A percentile compares a stretch with the other conserved stretches of the same genome.
Conservation (phyloP, 2,329 filamentous ascomycete species). For the Talaromyces sp. region DNA sequence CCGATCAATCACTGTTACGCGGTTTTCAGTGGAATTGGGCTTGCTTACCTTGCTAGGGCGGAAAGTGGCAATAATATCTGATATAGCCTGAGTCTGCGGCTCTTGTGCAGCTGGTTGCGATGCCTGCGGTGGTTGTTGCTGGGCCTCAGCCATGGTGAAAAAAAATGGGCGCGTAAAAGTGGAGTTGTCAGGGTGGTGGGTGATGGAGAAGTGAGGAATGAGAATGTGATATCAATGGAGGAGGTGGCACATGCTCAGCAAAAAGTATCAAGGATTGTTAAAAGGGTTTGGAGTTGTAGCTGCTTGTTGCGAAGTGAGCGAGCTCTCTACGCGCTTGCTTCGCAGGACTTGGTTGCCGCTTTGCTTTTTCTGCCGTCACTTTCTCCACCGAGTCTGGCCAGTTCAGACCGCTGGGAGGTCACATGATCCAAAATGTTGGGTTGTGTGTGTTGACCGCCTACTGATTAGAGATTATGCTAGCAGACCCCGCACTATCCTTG, state of each 20-base stretch:
- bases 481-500: not conserved
- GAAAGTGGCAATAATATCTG: constrained; percentile 76
- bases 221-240: not conserved
- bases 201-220: not conserved
- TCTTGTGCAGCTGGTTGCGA: constrained; percentile 23
- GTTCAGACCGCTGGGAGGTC: too few relatives aligned
- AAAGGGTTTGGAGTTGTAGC: not conserved
- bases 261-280: not conserved
- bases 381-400: not conserved
- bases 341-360: constrained; percentile 2
- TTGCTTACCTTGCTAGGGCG: constrained; percentile 73
- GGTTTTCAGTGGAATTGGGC: too few relatives aligned
- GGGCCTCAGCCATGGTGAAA: constrained; percentile 32
- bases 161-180: not conserved
- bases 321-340: constrained; percentile 24
- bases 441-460: too few relatives aligned
- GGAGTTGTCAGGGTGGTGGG: not conserved
- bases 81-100: constrained; percentile 64
- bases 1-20: constrained; percentile 11
- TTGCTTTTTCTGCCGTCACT: constrained; percentile 6
- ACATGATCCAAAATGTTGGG: not conserved
- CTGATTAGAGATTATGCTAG: too few relatives aligned
- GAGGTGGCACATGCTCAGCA: not conserved
- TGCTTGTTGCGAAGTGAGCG: constrained; percentile 8
- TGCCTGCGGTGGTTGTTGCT: constrained; percentile 21